phyloP scores from a whole-genome alignment of 2,329 filamentous ascomycete genomes.

The Ophiocordyceps sinensis region DNA sequence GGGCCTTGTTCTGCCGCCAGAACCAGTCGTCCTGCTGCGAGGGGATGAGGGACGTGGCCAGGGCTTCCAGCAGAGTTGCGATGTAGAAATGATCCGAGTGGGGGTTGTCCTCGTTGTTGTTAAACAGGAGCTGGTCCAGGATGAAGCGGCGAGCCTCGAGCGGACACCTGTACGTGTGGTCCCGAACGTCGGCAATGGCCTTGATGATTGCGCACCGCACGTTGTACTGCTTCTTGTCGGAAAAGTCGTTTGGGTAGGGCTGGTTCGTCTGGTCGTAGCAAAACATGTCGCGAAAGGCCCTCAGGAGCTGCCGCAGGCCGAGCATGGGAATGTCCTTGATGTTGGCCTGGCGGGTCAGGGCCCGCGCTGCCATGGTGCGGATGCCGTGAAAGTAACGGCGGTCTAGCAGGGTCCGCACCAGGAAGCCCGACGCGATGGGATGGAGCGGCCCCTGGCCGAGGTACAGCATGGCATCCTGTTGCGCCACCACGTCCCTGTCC shows the following conservation, averaged over 20 bases:
- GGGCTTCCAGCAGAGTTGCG: constrained; percentile 54
- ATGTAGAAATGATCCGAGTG: constrained; percentile 88
- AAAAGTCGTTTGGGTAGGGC: constrained; percentile 82
- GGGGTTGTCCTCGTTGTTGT: constrained; percentile 83
- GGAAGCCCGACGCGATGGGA: constrained; percentile 74
- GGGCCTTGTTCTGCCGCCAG: constrained; percentile 28
- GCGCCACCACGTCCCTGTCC: constrained; percentile 90
- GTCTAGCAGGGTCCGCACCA: constrained; percentile 82
- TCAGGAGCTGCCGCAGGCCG: constrained; percentile 71
- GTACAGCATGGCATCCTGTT: constrained; percentile 62
- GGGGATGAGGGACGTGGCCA: constrained; percentile 44
- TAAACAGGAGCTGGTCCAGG: constrained; percentile 78
- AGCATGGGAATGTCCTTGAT: constrained; percentile 54
- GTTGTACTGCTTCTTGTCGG: constrained; percentile 70
- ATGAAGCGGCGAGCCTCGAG: constrained; percentile 69
- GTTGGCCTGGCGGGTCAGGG: constrained; percentile 62
- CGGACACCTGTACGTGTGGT: constrained; percentile 61
- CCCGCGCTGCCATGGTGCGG: constrained; percentile 67
- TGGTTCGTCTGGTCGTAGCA: constrained; percentile 67
- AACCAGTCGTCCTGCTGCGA: constrained; percentile 29
- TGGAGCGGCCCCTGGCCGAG: constrained; percentile 54
- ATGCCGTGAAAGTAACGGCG: constrained; percentile 88
- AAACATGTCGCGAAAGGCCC: constrained; percentile 76
- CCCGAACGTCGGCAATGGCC: constrained; percentile 66
- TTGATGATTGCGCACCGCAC: constrained; percentile 73